Evolutionary conservation across 306 rosid genomes (phyloP), one percentile per base, ranked within the genome.

Genomic region (Canavalia gladiata): DNA sequence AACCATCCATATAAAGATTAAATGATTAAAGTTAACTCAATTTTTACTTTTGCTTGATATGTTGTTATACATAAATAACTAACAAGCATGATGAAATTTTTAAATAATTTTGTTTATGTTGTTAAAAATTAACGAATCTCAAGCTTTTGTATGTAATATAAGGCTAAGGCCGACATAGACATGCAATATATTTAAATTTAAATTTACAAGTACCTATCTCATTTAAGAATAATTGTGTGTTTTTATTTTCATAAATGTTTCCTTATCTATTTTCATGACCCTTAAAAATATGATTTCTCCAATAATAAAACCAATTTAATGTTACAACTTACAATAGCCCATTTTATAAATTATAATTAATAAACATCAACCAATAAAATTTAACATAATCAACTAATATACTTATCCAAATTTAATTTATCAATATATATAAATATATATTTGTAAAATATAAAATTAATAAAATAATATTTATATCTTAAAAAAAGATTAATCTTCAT

Each of bases 171-270:
- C 45, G 52, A 37, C 7, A 50, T 37, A 41, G 66, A 52, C 55
- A 39, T 66, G 35, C 30, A 29, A 51, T 66, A 54, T 10, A 64
- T 50, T 65, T 65, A 51, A 34, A 77, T 39, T 77, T 5, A 28
- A 28, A 28, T n/a, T 41, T 51, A 8, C 34, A 29, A 9, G 13
- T 41, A 55, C 65, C 12, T 25, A 50, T 35, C 37, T 6, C 47
- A 18, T 45, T 57, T 13, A 59, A 0, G 6, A 56, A 29, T 56
- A 58, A 46, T 46, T 42, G 57, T 8, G 35, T 30, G 58, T 59
- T 50, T 45, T 11, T 43, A 18, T 18, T 11, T 46, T 60, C 31
- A 18, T 76, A 10, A 64, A 64, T 13, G 68, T 12, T 62, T 8
- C 30, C 10, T 34, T 33, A 1, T 35, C 30, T 29, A 7, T 13